Evolutionary conservation across 2,329 filamentous ascomycete genomes (phyloP).

Genomic region (Colletotrichum godetiae): DNA sequence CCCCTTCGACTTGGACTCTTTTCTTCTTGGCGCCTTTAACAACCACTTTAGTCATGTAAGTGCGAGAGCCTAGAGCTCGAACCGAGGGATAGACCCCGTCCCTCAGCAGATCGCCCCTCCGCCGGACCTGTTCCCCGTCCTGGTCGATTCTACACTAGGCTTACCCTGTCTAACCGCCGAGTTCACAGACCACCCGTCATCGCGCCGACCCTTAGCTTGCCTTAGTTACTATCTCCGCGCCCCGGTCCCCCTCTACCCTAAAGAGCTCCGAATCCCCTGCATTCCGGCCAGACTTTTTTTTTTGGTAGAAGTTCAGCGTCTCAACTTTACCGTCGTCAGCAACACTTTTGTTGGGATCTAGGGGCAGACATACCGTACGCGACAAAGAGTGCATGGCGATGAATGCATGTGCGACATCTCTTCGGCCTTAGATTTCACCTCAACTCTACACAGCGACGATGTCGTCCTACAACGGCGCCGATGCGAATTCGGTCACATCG

Average conservation of each 20-base stretch:
- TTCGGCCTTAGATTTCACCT: slow-evolving; percentile 14
- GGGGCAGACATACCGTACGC: neutral
- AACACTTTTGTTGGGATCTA: neutral
- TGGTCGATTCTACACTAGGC: slow-evolving; percentile 14
- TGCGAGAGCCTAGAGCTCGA: slow-evolving; percentile 6
- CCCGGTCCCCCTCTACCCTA: neutral
- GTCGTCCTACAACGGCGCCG: slow-evolving; percentile 13
- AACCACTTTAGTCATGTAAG: slow-evolving; percentile 22
- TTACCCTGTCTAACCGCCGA: slow-evolving; percentile 32
- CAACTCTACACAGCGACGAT: slow-evolving; percentile 8
- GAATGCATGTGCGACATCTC: slow-evolving; percentile 16
- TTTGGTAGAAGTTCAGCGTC: neutral
- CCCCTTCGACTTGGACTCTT: neutral
- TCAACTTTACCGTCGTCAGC: neutral
- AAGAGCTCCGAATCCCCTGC: slow-evolving; percentile 18
- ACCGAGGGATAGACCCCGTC: slow-evolving; percentile 22
- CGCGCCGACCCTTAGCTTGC: slow-evolving; percentile 25
- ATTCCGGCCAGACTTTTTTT: slow-evolving; percentile 6
- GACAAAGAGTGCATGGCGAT: slow-evolving; percentile 14
- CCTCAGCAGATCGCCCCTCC: slow-evolving; percentile 13
- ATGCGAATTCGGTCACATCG: slow-evolving; percentile 16
- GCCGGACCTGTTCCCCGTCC: slow-evolving; percentile 23
- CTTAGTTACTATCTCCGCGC: neutral
- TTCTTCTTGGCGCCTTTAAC: slow-evolving; percentile 19
- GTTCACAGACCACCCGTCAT: slow-evolving; percentile 30